Evolutionary conservation across 2,329 filamentous ascomycete species (phyloP).

Genomic region (Monilinia fructicola): DNA sequence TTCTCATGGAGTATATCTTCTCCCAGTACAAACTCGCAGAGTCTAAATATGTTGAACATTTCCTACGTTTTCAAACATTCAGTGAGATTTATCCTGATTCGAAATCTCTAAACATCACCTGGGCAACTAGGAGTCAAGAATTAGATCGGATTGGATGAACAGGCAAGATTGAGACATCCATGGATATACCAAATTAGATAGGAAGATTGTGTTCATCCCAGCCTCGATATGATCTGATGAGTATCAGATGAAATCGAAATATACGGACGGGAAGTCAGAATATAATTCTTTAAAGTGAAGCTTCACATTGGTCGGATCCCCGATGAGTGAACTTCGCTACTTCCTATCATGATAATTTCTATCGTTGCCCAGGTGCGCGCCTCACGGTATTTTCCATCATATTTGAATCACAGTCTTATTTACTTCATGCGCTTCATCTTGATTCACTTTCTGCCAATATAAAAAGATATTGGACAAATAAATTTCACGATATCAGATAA

Average conservation of each 20-base stretch:
- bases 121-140: too few relatives aligned
- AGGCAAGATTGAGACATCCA: background rate
- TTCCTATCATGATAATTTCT: background rate
- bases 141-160: too few relatives aligned
- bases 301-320: background rate
- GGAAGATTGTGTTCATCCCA: background rate
- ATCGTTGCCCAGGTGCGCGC: background rate
- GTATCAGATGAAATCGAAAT: background rate
- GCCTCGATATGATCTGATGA: background rate
- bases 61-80: too few relatives aligned
- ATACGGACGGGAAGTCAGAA: background rate
- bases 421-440: background rate
- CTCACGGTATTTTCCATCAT: background rate
- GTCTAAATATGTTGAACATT: too few relatives aligned
- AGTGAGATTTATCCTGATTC: too few relatives aligned
- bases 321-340: constrained; percentile 6
- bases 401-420: background rate
- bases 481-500: background rate
- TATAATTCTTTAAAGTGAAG: background rate
- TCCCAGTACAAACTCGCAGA: too few relatives aligned
- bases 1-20: too few relatives aligned
- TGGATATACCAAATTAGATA: too few relatives aligned
- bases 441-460: background rate
- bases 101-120: too few relatives aligned
- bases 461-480: background rate